Evolutionary conservation across 306 rosid species (phyloP).

Genomic region (Cyamopsis tetragonoloba): DNA sequence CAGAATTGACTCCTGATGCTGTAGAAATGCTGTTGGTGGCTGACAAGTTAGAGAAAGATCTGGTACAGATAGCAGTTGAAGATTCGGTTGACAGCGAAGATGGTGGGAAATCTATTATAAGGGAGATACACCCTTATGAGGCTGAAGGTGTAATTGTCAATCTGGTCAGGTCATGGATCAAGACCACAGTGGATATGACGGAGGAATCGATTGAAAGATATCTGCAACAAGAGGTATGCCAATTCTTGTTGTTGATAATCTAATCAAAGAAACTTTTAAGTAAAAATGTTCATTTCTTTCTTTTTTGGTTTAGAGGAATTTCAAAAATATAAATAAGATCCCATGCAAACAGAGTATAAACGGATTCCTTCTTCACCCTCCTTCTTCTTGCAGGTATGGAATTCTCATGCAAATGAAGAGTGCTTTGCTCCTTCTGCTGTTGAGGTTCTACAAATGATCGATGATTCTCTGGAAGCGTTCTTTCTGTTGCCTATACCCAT

Average conservation of each 20-base stretch:
- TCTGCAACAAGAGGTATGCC: conserved; percentile 72
- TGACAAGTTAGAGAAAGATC: conserved; percentile 83
- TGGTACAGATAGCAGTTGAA: conserved; percentile 81
- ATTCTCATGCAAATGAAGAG: conserved; percentile 63
- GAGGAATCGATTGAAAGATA: conserved; percentile 72
- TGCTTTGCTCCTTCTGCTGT: conserved; percentile 66
- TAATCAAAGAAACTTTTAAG: not conserved
- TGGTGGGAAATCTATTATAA: conserved; percentile 78
- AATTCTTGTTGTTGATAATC: conserved; percentile 13
- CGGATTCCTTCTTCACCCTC: too few relatives aligned
- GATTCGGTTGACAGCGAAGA: conserved; percentile 83
- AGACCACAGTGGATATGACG: conserved; percentile 56
- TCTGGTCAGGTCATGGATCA: conserved; percentile 70
- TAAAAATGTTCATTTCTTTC: not conserved
- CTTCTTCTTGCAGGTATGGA: conserved; percentile 52
- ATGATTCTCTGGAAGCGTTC: conserved; percentile 71
- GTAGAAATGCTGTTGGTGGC: conserved; percentile 67
- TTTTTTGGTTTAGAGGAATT: not conserved
- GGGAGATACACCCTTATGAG: conserved; percentile 87
- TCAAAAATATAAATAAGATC: not conserved
- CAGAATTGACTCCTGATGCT: conserved; percentile 60
- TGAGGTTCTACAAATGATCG: conserved; percentile 61
- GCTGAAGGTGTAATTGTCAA: conserved; percentile 59
- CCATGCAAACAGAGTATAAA: not conserved
- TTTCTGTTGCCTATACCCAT: conserved; percentile 67